phyloP scores from a whole-genome alignment of 78 protist genomes.

The Ministeria vibrans region DNA sequence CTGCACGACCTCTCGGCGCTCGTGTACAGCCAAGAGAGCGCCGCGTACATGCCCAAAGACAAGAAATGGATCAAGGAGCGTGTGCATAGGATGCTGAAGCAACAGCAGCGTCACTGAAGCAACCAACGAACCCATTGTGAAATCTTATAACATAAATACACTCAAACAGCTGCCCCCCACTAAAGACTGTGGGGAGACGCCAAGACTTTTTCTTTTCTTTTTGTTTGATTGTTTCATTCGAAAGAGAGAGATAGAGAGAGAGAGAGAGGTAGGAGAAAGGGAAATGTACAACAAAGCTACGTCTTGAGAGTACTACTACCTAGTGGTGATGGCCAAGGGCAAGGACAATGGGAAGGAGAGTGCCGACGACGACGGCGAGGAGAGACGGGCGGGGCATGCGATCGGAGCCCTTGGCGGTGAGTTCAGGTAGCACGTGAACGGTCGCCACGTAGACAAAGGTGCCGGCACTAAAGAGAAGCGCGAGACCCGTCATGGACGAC shows the following conservation, averaged over 20 bases:
- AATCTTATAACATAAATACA: no score
- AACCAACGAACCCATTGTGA: no score
- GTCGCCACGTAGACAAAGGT: conserved; percentile 37
- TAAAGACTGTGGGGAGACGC: no score
- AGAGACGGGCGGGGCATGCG: background rate
- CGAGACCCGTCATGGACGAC: background rate
- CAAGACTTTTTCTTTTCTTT: no score
- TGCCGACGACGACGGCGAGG: conserved; percentile 2
- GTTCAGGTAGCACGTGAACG: conserved; percentile 32
- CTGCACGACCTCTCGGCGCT: background rate
- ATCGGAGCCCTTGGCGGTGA: background rate
- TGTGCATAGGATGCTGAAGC: background rate
- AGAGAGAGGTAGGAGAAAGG: no score
- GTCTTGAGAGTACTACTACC: background rate
- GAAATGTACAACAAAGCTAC: no score
- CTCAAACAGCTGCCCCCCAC: no score
- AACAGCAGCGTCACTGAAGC: background rate
- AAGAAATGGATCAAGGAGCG: conserved; percentile 1
- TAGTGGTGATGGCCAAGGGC: conserved; percentile 16
- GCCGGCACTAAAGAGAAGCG: conserved; percentile 23
- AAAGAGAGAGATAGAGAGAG: no score
- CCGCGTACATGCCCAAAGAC: background rate
- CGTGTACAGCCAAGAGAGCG: background rate
- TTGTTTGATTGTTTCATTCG: no score
- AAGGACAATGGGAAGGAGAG: background rate